phyloP scores from a whole-genome alignment of 1,139 yeast species.

The Ogataea hybrid region DNA sequence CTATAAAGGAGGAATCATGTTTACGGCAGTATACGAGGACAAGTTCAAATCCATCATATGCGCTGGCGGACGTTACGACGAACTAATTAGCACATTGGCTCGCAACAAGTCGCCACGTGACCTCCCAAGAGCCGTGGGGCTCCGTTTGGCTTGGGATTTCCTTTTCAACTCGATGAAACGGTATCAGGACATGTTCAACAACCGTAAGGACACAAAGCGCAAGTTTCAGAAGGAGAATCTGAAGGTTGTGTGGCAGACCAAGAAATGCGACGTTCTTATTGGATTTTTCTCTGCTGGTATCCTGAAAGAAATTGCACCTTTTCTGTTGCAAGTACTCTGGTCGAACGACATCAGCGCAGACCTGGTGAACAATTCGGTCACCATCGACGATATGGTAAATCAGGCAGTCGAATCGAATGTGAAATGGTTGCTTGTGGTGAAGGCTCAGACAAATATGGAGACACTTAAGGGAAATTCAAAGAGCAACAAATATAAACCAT shows the following conservation, averaged over 20 bases:
- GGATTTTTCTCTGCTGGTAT: conserved; percentile 58
- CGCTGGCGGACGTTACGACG: conserved; percentile 92
- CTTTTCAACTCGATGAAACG: conserved; percentile 49
- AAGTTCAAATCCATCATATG: conserved; percentile 56
- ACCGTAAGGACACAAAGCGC: conserved; percentile 24
- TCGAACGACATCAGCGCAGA: conserved; percentile 69
- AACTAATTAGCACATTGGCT: conserved; percentile 60
- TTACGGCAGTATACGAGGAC: conserved; percentile 73
- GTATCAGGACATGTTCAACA: conserved; percentile 42
- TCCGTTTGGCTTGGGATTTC: conserved; percentile 69
- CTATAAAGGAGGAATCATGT: conserved; percentile 81
- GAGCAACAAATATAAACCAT: conserved; percentile 64
- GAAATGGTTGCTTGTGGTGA: conserved; percentile 71
- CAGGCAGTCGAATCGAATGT: conserved; percentile 69
- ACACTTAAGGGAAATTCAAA: conserved; percentile 35
- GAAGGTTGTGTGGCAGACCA: conserved; percentile 44
- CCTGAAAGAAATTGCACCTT: conserved; percentile 59
- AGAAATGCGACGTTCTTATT: conserved; percentile 78
- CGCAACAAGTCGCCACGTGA: conserved; percentile 35
- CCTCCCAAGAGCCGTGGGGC: conserved; percentile 74
- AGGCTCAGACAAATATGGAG: conserved; percentile 47
- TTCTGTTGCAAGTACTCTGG: conserved; percentile 68
- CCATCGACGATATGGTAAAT: conserved; percentile 67
- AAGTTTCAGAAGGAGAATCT: conserved; percentile 35
- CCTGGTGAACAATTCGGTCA: conserved; percentile 45